phyloP scores from a whole-genome alignment of 257 asterid genomes.

The Misopates orontium region DNA sequence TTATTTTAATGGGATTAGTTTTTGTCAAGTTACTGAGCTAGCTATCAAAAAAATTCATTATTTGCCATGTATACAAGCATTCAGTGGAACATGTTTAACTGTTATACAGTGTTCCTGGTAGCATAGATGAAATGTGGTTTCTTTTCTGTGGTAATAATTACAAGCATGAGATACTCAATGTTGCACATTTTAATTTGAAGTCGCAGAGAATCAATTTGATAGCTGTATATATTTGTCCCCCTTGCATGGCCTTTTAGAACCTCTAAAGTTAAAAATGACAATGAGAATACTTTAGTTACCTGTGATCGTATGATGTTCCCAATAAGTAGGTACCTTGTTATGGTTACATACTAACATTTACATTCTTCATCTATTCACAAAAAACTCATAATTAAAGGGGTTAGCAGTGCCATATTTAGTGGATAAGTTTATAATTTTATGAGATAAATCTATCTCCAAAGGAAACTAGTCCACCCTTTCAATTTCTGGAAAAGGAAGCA shows the following conservation, averaged over 20 bases:
- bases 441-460: neutral
- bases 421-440: neutral
- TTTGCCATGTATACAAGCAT: conserved; percentile 8
- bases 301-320: neutral
- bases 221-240: no score
- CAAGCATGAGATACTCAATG: neutral
- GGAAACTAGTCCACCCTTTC: neutral
- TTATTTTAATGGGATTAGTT: conserved; percentile 7
- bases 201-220: neutral
- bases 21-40: neutral
- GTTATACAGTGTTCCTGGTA: conserved; percentile 3
- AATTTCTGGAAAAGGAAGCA: neutral
- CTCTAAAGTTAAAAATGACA: neutral
- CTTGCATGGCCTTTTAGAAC: neutral
- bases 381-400: neutral
- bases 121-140: neutral
- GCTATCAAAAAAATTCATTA: neutral
- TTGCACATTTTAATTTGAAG: neutral
- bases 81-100: neutral
- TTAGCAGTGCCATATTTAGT: neutral
- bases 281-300: no score
- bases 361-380: neutral
- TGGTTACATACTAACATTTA: no score
- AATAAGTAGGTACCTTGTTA: no score
- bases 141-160: neutral